These are phyloP conservation scores for Zygoascus ofunaensis DNA, from an alignment of 805 yeast species.

Conservation along the genomic window DNA sequence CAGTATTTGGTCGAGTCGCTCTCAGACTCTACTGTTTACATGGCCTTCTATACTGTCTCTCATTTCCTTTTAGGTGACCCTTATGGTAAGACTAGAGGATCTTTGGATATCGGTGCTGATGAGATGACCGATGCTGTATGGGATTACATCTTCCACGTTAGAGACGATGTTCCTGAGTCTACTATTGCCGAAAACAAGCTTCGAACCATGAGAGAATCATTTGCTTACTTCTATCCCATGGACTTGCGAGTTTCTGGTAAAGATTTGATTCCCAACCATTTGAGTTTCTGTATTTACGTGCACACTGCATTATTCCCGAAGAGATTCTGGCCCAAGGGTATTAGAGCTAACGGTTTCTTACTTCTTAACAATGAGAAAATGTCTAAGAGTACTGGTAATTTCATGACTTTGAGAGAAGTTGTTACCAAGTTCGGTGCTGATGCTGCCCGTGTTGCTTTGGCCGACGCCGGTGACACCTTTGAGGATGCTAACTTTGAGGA, in stretches of 20 bases:
- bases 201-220: conserved; percentile 76
- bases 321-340: conserved; percentile 86
- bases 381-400: conserved; percentile 97
- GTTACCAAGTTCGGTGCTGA: conserved; percentile 92
- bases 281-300: conserved; percentile 88
- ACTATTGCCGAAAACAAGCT: conserved; percentile 61
- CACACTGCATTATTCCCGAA: conserved; percentile 91
- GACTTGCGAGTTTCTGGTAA: conserved; percentile 91
- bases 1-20: conserved; percentile 87
- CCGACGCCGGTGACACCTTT: conserved; percentile 95
- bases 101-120: conserved; percentile 64
- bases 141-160: conserved; percentile 77
- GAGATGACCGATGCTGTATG: conserved; percentile 89
- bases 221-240: conserved; percentile 92
- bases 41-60: conserved; percentile 85
- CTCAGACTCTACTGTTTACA: conserved; percentile 92
- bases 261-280: conserved; percentile 94
- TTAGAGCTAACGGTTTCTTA: conserved; percentile 92
- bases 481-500: conserved; percentile 99
- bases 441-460: conserved; percentile 93
- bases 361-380: conserved; percentile 92
- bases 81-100: conserved; percentile 70
- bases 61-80: conserved; percentile 81
- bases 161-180: conserved; percentile 42
- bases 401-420: conserved; percentile 79